Evolutionary conservation across 1,284 basidiomycete species (phyloP), one percentile per base, ranked within the genome.

Genomic region (Rhodotorula sp.): DNA sequence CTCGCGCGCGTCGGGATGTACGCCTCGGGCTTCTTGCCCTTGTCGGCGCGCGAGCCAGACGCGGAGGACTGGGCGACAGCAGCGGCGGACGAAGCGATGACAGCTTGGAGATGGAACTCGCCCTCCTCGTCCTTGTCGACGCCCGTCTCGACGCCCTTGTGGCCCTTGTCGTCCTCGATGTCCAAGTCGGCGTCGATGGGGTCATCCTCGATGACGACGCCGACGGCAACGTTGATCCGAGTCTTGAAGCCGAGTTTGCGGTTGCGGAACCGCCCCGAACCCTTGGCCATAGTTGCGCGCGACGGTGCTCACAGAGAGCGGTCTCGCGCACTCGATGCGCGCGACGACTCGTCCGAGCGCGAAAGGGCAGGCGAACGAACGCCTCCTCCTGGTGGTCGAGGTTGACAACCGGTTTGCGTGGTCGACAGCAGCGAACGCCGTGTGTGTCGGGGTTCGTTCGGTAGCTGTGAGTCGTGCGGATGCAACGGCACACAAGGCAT

Each of bases 1-100:
- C 91, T 92, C 78, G 94, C 92, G 0, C 94, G 93, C 9, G 90
- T 94, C 5, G 94, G 94, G 76, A 97, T 97, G 81, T 86, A 93
- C 20, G 77, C 73, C 51, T 68, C 40, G 24, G 37, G 51, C 55
- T 67, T 63, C 66, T 70, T 73, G 40, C 57, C 61, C 48, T 65
- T 56, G 63, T 59, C 50, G 60, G 18, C 52, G n/a, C 56, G 16
- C 30, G 54, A 51, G 46, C 30, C 10, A 15, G 13, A 47, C 37
- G 30, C 11, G 44, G 53, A 37, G 47, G 40, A 28, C 37, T 68
- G 67, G 22, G 71, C 61, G 54, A 76, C 69, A 62, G 69, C 69
- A 72, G 88, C 86, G 16, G 87, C 86, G 44, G 87, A 85, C 59
- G 89, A 89, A 26, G 87, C 87, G 44, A 93, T 84, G 54, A 90